Evolutionary conservation across 257 asterid species (phyloP), one percentile per base, ranked within the genome.

Genomic region (Solanum habrochaites): DNA sequence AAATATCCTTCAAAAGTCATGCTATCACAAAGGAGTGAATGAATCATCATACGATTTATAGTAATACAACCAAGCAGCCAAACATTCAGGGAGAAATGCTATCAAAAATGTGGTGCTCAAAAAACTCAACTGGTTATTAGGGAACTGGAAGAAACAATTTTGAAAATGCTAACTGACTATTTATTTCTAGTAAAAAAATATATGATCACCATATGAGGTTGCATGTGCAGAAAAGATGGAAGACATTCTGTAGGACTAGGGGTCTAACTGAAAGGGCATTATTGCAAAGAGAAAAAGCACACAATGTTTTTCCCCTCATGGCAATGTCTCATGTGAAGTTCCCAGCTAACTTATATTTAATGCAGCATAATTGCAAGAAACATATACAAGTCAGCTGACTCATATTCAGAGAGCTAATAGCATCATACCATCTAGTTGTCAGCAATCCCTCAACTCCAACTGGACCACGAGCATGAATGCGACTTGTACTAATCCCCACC

Each of bases 381-480:
- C 9, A 42, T 5, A 12, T 85, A 3, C 71, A 25, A 29, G n/a
- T 49, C 15, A 5, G 56, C 20, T 40, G 56, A 49, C 37, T 43
- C 49, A 83, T 85, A 71, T 47, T 89, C 58, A 56, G 66, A 60
- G 27, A 86, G 40, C 10, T 25, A 5, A 25, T 14, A 71, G 45
- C 89, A 87, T 49, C 90, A 73, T 92, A 94, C 99, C 99, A 97
- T 91, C 98, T 88, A 25, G 98, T 94, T 29, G 99, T 97, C 29
- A 97, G 95, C 91, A 97, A 89, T 83, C 98, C 99, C 91, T 97
- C 98, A 62, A 95, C 98, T 40, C 99, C 98, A 32, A 97, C 99
- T 10, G 99, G 99, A 56, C 99, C 99, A 83, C 99, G 98, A 42
- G 99, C 99, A 90, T 97, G 99, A 86, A 97, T 95, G 88, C 98